phyloP scores from a whole-genome alignment of 148 eudicot species.

The Beta vulgaris region DNA sequence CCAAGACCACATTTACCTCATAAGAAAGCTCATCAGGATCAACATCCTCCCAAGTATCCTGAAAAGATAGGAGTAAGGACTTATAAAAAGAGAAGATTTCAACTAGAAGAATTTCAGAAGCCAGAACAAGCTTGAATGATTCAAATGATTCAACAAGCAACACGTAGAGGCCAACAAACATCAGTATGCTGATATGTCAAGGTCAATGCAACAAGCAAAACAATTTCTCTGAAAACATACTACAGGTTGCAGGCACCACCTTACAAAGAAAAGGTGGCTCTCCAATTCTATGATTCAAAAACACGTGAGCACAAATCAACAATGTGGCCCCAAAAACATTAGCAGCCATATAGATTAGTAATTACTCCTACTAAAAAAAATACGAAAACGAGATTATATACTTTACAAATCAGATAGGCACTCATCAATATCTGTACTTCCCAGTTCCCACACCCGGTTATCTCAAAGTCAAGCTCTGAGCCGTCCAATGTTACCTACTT shows the following conservation, averaged over 20 bases:
- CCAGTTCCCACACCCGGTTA: neutral
- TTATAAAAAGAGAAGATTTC: neutral
- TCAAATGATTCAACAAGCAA: neutral
- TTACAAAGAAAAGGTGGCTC: neutral
- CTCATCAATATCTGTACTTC: neutral
- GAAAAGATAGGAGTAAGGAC: constrained; percentile 22
- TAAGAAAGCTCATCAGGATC: constrained; percentile 97
- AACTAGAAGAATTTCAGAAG: neutral
- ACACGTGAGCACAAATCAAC: neutral
- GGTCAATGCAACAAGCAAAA: neutral
- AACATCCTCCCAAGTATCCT: constrained; percentile 96
- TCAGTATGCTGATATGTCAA: neutral
- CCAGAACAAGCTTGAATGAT: neutral
- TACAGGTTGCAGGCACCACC: neutral
- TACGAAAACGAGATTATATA: neutral
- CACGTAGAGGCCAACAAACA: neutral
- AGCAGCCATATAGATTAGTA: neutral
- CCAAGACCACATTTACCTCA: constrained; percentile 52
- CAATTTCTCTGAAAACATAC: neutral
- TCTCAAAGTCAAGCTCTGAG: no score
- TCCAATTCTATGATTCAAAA: neutral
- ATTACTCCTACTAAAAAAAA: neutral
- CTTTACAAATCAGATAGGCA: neutral
- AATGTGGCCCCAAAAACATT: neutral
- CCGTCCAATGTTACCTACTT: no score